Evolutionary conservation across 495 filamentous ascomycete species (phyloP).

Genomic region (Talaromyces trachyspermus): DNA sequence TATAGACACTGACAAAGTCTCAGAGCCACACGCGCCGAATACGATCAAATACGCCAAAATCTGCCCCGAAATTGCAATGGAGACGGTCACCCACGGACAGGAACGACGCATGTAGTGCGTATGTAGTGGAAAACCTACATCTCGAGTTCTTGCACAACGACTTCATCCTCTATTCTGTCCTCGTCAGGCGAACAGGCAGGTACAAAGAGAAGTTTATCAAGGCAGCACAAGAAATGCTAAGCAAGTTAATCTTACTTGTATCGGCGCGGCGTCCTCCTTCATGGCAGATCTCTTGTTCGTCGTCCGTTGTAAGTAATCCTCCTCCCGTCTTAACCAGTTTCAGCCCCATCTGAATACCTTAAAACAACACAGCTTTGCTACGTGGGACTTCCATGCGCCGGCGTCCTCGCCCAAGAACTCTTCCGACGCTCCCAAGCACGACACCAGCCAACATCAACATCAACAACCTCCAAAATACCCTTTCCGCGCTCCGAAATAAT

Average conservation of each 20-base stretch:
- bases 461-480: neutral
- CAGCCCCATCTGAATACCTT: too few species aligned
- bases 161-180: constrained; percentile 45
- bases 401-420: constrained; percentile 49
- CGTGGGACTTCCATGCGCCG: constrained; percentile 45
- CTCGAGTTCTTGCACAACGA: constrained; percentile 44
- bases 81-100: constrained; percentile 14
- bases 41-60: neutral
- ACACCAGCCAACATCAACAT: neutral
- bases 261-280: neutral
- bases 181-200: constrained; percentile 34
- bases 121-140: constrained; percentile 13
- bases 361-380: constrained; percentile 22
- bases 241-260: constrained; percentile 25
- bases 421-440: constrained; percentile 16
- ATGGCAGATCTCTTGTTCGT: neutral
- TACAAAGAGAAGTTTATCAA: constrained; percentile 36
- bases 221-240: constrained; percentile 41
- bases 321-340: neutral
- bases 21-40: constrained; percentile 6
- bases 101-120: constrained; percentile 2
- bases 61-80: constrained; percentile 10
- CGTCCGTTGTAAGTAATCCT: constrained; percentile 1
- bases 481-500: constrained; percentile 45
- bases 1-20: neutral